Evolutionary conservation across 257 asterid species (phyloP).

Genomic region (Oldenlandia corymbosa): DNA sequence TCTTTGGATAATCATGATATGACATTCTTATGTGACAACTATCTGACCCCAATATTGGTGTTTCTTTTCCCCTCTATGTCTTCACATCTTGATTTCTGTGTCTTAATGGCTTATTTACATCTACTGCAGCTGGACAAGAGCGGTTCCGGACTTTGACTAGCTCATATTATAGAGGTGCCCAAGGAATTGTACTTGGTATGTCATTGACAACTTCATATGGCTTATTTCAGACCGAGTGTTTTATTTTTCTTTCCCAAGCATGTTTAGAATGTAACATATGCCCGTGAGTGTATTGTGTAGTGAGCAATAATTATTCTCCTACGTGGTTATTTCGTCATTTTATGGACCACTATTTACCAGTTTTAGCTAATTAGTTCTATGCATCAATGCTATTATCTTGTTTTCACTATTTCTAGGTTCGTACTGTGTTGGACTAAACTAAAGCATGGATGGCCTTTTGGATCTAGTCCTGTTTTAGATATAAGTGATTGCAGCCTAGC

Average conservation of each 20-base stretch:
- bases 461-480: background rate
- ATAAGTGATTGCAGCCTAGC: too few relatives aligned
- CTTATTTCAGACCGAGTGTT: background rate
- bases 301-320: too few relatives aligned
- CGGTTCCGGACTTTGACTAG: constrained; percentile 69
- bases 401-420: too few relatives aligned
- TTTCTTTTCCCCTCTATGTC: background rate
- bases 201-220: constrained; percentile 10
- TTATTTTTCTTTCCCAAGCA: background rate
- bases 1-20: too few relatives aligned
- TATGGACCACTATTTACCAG: too few relatives aligned
- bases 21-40: background rate
- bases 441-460: background rate
- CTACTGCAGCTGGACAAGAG: constrained; percentile 84
- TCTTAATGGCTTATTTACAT: constrained; percentile 9
- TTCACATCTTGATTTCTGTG: constrained; percentile 2
- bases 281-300: background rate
- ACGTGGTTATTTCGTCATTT: too few relatives aligned
- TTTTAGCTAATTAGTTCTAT: too few relatives aligned
- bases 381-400: too few relatives aligned
- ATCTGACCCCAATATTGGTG: background rate
- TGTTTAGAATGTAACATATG: background rate
- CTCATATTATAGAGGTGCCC: constrained; percentile 55
- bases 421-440: background rate
- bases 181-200: constrained; percentile 73